These are phyloP conservation scores for Yamadazyma pseudoaaseri DNA, from an alignment of 1,139 yeast genomes.

Conservation along the genomic window DNA sequence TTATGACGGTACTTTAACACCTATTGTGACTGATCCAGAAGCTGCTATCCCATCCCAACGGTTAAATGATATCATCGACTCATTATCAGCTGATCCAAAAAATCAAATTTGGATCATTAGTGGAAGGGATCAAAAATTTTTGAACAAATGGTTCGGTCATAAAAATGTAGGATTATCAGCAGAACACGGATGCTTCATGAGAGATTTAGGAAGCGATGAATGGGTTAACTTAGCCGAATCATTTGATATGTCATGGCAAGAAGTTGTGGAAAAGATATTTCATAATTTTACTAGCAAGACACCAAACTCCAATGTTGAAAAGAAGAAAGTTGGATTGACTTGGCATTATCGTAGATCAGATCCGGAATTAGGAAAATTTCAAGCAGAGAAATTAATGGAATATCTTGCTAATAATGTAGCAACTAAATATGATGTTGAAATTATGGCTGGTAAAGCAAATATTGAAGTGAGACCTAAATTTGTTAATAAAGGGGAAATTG, in stretches of 20 bases:
- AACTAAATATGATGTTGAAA: constrained; percentile 77
- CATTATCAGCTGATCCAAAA: constrained; percentile 68
- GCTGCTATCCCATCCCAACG: constrained; percentile 93
- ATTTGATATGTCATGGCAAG: constrained; percentile 94
- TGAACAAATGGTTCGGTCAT: constrained; percentile 85
- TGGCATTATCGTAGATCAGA: constrained; percentile 98
- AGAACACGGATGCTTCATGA: constrained; percentile 96
- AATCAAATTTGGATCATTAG: constrained; percentile 94
- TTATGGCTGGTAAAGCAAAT: constrained; percentile 92
- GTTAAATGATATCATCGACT: constrained; percentile 57
- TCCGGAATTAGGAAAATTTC: constrained; percentile 87
- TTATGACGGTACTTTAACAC: constrained; percentile 96
- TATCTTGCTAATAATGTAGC: constrained; percentile 63
- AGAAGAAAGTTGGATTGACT: constrained; percentile 88
- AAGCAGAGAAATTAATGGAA: constrained; percentile 71
- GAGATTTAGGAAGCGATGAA: constrained; percentile 54
- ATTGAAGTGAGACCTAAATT: constrained; percentile 93
- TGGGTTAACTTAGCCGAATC: constrained; percentile 88
- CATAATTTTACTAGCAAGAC: constrained; percentile 78
- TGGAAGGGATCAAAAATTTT: constrained; percentile 90
- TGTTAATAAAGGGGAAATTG: constrained; percentile 97
- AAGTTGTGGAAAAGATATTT: constrained; percentile 71
- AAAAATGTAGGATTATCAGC: constrained; percentile 81
- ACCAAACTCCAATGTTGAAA: constrained; percentile 86
- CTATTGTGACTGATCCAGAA: constrained; percentile 95